Evolutionary conservation across 2,329 filamentous ascomycete species (phyloP), one percentile per base, ranked within the genome.

Genomic region (Talaromyces sp.): DNA sequence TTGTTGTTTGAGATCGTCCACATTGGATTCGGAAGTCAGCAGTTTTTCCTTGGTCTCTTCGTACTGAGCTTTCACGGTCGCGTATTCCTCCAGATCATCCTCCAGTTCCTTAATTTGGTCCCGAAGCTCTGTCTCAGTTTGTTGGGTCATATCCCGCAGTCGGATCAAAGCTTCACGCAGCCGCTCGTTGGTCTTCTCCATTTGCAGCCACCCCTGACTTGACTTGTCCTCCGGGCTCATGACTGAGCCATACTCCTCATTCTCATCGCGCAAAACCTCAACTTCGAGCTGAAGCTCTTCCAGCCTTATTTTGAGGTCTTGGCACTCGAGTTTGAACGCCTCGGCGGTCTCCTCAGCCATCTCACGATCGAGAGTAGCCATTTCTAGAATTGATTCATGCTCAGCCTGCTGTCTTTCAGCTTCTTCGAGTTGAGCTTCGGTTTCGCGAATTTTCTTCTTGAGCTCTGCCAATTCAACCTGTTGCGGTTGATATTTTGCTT

Each of bases 281-380:
- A 93, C 83, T 71, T 99, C 93, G 10, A 97, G 80, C 67, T 94
- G 87, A 8, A 96, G 79, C 73, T 97, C 92, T 72, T 97, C 92
- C 1, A 86, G 77, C 69, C 88, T 91, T 61, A 84, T 78, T 68
- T 91, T 90, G 57, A 96, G 74, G 2, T 85, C 83, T 41, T 96
- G 90, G 26, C 95, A 79, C 70, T 99, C 92, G 1, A 85, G 83
- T 72, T 92, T 94, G 56, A 89, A 80, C 19, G 88, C 86, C 66
- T 97, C 94, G 0, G 90, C 88, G 50, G 87, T 91, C 75, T 97
- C 93, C 74, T 99, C 92, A 0, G 94, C 94, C 90, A 97, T 96
- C 74, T 99, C 93, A 51, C 91, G 86, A 71, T 99, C 94, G 27
- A 99, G 79, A 0, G 90, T 88, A 7, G 92, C 91, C 75, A 94